Conservation (phyloP, 2,329 filamentous ascomycete species). For the Fusarium protoensiforme region DNA sequence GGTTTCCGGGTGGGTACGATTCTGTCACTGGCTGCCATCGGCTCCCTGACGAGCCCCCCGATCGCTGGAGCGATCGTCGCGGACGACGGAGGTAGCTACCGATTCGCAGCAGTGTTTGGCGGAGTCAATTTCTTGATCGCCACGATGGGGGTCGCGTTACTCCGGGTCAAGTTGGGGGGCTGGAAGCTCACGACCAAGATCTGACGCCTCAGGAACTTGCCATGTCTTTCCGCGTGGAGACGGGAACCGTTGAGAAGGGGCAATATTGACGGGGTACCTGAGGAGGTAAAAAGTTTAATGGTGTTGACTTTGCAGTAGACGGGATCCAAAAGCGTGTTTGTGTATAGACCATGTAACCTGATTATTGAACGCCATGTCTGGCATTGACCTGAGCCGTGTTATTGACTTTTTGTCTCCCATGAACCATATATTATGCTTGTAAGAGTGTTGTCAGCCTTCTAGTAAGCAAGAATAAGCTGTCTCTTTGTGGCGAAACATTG, state of each 20-base stretch:
- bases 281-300: not conserved
- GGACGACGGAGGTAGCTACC: constrained; percentile 24
- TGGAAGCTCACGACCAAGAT: constrained; percentile 21
- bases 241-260: not conserved
- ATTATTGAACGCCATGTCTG: constrained; percentile 11
- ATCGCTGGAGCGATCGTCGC: constrained; percentile 22
- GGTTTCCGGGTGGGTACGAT: constrained; percentile 30
- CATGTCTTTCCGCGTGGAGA: not conserved
- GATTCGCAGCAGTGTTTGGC: constrained; percentile 28
- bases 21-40: constrained; percentile 23
- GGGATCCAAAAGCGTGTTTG: not conserved
- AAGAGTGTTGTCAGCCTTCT: not conserved
- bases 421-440: not conserved
- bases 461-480: not conserved
- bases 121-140: constrained; percentile 30
- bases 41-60: constrained; percentile 25
- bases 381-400: not conserved
- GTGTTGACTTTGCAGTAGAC: not conserved
- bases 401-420: not conserved
- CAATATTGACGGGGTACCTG: not conserved
- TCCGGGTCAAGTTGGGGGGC: constrained; percentile 24
- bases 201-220: constrained; percentile 3
- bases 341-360: constrained; percentile 2
- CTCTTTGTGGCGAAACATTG: not conserved
- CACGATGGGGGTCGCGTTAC: constrained; percentile 12